A percentile compares a stretch with the other conserved stretches of the same genome.
Conservation (phyloP, 164 flowering plant genomes). For the Aristolochia californica region DNA sequence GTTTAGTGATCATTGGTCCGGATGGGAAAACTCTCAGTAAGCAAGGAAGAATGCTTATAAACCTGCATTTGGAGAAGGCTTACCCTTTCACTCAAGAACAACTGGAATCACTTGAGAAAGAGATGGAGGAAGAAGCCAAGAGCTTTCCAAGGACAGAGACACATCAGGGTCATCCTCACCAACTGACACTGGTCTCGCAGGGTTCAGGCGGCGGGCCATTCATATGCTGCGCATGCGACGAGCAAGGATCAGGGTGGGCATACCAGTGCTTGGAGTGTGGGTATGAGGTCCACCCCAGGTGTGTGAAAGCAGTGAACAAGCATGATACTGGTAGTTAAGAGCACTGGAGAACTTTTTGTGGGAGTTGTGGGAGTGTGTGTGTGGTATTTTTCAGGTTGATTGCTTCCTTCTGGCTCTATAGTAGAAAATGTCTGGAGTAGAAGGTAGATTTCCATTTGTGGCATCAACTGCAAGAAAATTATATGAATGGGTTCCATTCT, state of each 20-base stretch:
- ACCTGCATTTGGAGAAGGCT: constrained; percentile 52
- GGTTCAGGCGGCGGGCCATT: constrained; percentile 71
- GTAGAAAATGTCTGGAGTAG: no score
- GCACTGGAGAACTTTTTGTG: background rate
- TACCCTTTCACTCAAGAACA: constrained; percentile 62
- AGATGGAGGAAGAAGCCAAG: constrained; percentile 68
- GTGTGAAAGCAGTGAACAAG: constrained; percentile 20
- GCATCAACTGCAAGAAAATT: no score
- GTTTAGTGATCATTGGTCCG: constrained; percentile 59
- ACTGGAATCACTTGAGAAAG: constrained; percentile 33
- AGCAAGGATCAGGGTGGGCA: constrained; percentile 76
- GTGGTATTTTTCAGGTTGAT: no score
- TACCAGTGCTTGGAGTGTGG: constrained; percentile 83
- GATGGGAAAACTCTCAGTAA: constrained; percentile 67
- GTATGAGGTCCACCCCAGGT: constrained; percentile 70
- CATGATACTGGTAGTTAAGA: background rate
- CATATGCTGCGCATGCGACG: constrained; percentile 78
- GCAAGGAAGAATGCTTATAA: constrained; percentile 57
- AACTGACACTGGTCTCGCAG: constrained; percentile 53
- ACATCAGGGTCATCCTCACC: constrained; percentile 56
- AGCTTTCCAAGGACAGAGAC: constrained; percentile 31
- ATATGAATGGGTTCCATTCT: no score
- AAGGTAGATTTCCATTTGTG: no score
- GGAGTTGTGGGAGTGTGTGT: no score
- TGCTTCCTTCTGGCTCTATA: no score